phyloP scores from a whole-genome alignment of 2,329 filamentous ascomycete species.

The Cladosporium sp. region DNA sequence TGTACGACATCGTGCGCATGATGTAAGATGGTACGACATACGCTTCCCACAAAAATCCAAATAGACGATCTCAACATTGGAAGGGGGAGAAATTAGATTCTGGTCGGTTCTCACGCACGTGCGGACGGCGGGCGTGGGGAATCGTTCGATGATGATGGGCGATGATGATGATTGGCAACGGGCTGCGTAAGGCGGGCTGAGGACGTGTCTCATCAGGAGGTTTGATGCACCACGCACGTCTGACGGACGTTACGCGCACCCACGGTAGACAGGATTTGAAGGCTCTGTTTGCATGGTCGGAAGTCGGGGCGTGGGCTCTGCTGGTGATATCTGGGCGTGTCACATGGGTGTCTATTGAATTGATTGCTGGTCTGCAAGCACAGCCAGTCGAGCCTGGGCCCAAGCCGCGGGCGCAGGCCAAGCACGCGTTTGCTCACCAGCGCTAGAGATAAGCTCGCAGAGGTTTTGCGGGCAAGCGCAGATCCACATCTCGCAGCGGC shows the following conservation, averaged over 20 bases:
- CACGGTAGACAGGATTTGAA: neutral
- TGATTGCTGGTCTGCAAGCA: neutral
- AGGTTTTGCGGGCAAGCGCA: neutral
- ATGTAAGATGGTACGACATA: constrained; percentile 9
- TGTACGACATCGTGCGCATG: neutral
- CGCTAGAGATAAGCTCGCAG: constrained; percentile 12
- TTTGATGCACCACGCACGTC: neutral
- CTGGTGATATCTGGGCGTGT: neutral
- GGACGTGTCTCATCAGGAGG: neutral
- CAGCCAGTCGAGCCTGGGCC: neutral
- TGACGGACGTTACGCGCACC: neutral
- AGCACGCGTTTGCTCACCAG: neutral
- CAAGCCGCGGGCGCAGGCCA: neutral
- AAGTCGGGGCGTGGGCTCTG: neutral
- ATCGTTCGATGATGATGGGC: constrained; percentile 8
- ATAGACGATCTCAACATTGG: neutral
- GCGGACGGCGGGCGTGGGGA: neutral
- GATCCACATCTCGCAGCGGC: neutral
- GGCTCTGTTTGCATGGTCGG: neutral
- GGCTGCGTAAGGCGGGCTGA: neutral
- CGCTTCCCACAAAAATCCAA: neutral
- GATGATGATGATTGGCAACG: constrained; percentile 9
- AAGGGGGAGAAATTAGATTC: neutral
- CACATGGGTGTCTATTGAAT: neutral
- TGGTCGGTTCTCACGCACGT: neutral